Evolutionary conservation across 2,329 filamentous ascomycete species (phyloP), one percentile per base, ranked within the genome.

Genomic region (Trichoderma hamatum): DNA sequence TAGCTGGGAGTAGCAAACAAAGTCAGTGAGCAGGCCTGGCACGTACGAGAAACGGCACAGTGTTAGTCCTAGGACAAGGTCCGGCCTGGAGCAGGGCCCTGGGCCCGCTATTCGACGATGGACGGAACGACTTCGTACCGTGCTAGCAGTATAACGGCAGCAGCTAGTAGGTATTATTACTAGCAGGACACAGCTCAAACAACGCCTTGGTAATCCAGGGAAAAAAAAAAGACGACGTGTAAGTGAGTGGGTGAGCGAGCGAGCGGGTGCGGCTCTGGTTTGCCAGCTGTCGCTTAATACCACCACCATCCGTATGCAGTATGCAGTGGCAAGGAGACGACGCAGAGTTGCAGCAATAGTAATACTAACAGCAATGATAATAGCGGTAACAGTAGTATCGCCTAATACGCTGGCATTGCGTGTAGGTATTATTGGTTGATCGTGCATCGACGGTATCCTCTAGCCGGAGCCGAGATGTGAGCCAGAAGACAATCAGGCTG

Each of bases 321-420:
- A 65, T 65, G 62, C 52, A 58, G 26, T 58, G 28, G 63, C 52
- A 66, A 49, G 52, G 52, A 66, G 52, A 21, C 52, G 52, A 49
- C 28, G 28, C 28, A 28, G 28, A 32, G 62, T 58, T 26, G 51
- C 51, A 56, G 62, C 51, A 30, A 51, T 51, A 21, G 39, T 5
- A 24, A 24, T 5, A 19, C 16, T 46, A 11, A 19, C 51, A 16
- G 51, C 10, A 26, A 10, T 28, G 11, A 10, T 10, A 34, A 10
- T 34, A 34, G n/a, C 28, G 2, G 54, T 14, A 19, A 13, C 19
- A 32, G 34, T 34, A 55, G 51, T 26, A 36, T 56, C 51, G n/a
- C 36, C 51, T 21, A 65, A 39, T 39, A 6, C 5, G 16, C 36
- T 39, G 36, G 36, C 36, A 19, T 16, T 6, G 36, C 36, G 14